Conservation (phyloP, 2,329 filamentous ascomycete genomes). For the Phyllosticta citrichinensis region DNA sequence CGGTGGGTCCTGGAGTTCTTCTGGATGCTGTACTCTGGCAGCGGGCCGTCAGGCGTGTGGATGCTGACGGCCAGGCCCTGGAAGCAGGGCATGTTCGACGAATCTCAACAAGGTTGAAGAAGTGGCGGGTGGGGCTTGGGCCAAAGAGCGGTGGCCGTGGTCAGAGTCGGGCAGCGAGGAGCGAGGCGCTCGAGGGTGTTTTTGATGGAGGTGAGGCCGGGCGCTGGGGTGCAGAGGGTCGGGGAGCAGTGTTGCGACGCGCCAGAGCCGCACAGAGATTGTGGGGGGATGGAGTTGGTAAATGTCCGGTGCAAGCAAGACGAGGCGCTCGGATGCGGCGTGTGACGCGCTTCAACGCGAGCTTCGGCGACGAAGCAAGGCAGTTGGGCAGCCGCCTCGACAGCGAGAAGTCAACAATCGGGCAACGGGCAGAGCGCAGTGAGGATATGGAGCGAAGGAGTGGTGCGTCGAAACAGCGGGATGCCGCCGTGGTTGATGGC, state of each 20-base stretch:
- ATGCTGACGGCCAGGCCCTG: slow-evolving; percentile 98
- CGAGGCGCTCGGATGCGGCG: slow-evolving; percentile 7
- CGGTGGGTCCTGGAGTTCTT: slow-evolving; percentile 83
- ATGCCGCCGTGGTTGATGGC: neutral
- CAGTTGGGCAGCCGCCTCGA: neutral
- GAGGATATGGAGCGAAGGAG: neutral
- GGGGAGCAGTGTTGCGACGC: slow-evolving; percentile 1
- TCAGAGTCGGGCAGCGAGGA: neutral
- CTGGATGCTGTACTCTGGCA: slow-evolving; percentile 89
- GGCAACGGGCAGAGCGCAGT: neutral
- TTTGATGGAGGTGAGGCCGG: neutral
- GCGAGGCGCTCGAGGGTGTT: neutral
- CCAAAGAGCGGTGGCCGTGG: slow-evolving; percentile 9
- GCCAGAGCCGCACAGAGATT: slow-evolving; percentile 5
- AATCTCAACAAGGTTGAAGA: neutral
- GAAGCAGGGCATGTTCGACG: slow-evolving; percentile 73
- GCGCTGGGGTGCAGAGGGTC: neutral
- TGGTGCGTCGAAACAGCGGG: neutral
- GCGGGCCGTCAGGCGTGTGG: slow-evolving; percentile 68
- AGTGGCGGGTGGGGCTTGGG: slow-evolving; percentile 2
- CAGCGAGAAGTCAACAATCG: neutral
- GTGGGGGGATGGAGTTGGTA: slow-evolving; percentile 3
- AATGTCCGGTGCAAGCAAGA: slow-evolving; percentile 2
- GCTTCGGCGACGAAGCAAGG: neutral
- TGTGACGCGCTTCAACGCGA: slow-evolving; percentile 1